Evolutionary conservation across 2,329 filamentous ascomycete genomes (phyloP).

Genomic region (Alternaria triticina): DNA sequence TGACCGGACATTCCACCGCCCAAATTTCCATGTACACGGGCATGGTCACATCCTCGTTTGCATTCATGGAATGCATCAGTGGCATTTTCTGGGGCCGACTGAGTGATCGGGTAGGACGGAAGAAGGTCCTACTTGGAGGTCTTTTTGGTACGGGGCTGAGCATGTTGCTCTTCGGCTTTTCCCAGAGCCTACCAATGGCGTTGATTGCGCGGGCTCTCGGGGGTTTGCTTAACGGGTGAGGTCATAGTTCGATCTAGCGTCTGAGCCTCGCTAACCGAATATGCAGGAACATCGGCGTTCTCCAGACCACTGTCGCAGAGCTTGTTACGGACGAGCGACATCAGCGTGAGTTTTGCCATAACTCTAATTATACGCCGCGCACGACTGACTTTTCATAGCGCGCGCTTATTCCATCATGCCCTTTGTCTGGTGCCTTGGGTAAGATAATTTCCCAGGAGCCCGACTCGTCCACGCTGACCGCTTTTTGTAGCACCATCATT

Average conservation of each 20-base stretch:
- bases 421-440: constrained; percentile 96
- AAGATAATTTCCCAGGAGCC: constrained; percentile 38
- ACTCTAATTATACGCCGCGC: constrained; percentile 7
- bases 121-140: constrained; percentile 90
- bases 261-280: constrained; percentile 38
- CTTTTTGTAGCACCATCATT: constrained; percentile 74
- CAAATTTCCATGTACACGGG: constrained; percentile 92
- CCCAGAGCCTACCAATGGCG: constrained; percentile 79
- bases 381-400: constrained; percentile 58
- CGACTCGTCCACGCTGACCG: constrained; percentile 27
- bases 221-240: constrained; percentile 89
- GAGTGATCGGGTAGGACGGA: constrained; percentile 90
- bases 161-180: constrained; percentile 91
- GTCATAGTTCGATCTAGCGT: constrained; percentile 36
- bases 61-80: constrained; percentile 92
- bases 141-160: constrained; percentile 89
- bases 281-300: constrained; percentile 84
- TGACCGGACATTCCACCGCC: constrained; percentile 77
- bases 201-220: constrained; percentile 87
- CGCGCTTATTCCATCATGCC: constrained; percentile 98
- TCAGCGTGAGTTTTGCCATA: constrained; percentile 68
- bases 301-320: constrained; percentile 94
- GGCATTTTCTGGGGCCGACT: constrained; percentile 92
- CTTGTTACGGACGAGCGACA: constrained; percentile 92
- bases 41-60: constrained; percentile 95